phyloP scores from a whole-genome alignment of 169 alveolate species.

The Eimeria sp. region DNA sequence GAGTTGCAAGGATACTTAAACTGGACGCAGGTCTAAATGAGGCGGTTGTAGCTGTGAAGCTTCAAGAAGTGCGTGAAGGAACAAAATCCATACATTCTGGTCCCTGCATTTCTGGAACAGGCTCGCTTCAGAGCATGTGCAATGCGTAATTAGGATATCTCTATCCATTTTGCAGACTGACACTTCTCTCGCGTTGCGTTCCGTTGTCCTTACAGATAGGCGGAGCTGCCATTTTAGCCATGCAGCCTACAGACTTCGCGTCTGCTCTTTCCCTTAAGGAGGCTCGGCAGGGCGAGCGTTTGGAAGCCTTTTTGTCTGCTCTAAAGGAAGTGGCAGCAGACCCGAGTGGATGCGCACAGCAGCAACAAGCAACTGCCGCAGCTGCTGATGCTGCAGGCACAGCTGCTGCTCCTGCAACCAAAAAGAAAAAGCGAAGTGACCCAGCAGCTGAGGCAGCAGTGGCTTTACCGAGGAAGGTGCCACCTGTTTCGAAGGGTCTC shows the following conservation, averaged over 20 bases:
- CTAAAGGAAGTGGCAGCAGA: slow-evolving; percentile 20
- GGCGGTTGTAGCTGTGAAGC: slow-evolving; percentile 64
- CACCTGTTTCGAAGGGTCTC: slow-evolving; percentile 36
- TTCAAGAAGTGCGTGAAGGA: slow-evolving; percentile 62
- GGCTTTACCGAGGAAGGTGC: background rate
- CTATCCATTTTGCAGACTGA: background rate
- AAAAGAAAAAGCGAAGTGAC: background rate
- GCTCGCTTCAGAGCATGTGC: background rate
- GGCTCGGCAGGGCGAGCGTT: slow-evolving; percentile 41
- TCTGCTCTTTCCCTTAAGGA: slow-evolving; percentile 31
- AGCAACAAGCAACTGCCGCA: background rate
- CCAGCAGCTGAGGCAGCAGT: slow-evolving; percentile 9
- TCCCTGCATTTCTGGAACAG: background rate
- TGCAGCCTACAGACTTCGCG: slow-evolving; percentile 39
- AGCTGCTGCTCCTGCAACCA: slow-evolving; percentile 27
- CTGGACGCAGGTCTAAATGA: slow-evolving; percentile 52
- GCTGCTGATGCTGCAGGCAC: slow-evolving; percentile 25
- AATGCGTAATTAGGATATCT: background rate
- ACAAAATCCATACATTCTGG: background rate
- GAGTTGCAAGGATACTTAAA: slow-evolving; percentile 61
- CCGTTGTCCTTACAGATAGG: slow-evolving; percentile 18
- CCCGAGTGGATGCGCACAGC: slow-evolving; percentile 33
- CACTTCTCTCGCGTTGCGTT: background rate
- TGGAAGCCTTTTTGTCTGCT: slow-evolving; percentile 62
- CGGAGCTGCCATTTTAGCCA: slow-evolving; percentile 41